Base-by-base conservation (phyloP, 2,329 filamentous ascomycete genomes). In the Aspergillus phoenicis region DNA sequence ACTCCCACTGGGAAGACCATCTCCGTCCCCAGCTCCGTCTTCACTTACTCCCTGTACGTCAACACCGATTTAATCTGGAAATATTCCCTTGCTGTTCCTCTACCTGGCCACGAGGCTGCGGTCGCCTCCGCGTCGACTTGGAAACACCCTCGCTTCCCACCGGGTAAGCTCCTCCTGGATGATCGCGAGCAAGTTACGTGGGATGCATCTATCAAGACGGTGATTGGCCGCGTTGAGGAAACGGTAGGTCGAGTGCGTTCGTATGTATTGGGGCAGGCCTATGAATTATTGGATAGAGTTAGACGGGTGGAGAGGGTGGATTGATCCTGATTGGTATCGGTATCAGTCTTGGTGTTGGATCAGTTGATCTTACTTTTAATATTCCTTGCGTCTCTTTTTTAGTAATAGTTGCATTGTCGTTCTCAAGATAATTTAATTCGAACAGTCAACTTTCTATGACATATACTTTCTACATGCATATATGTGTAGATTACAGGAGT, bases 41-140 rank as follows among this genome's bases (percentile, higher is more conserved):
- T 99, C 38, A 89, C 88, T 51, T 98, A 97, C 72, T 85, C 87
- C 4, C 80, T 97, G 2, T 97, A 90, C 72, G 83, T 97, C 17
- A 90, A 97, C 73, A 94, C 93, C 2, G 78, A 85, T 47, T 89
- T 94, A 73, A 83, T 82, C 1, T 98, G 94, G 94, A 89, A 74
- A 57, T 80, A 81, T 63, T 69, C 68, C 43, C 71, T 81, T 4
- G 72, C 70, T 57, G 73, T 77, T 22, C 78, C 78, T 0, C 43
- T 77, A 22, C 60, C 61, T 4, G 62, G 63, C 17, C 55, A 52
- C 10, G 60, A 60, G 45, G 17, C 26, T 8, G 33, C 43, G 39
- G 24, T 58, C 30, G 54, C 58, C 13, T 60, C 51, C 1, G 58
- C 53, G 3, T 52, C 60, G 6, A 47, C 57, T 2, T 43, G 49